phyloP scores from a whole-genome alignment of 169 alveolate genomes.

The Plasmodium adleri region DNA sequence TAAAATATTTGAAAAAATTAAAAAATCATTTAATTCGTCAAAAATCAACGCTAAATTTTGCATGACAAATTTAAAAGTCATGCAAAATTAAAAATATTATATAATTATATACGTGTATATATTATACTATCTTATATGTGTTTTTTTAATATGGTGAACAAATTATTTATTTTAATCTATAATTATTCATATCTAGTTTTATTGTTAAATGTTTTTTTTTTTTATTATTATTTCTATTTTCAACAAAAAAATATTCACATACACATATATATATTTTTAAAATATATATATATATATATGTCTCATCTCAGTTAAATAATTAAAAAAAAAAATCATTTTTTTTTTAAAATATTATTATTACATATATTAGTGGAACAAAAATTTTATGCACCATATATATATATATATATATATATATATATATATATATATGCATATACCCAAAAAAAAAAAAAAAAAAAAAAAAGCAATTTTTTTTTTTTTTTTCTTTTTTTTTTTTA shows the following conservation, averaged over 20 bases:
- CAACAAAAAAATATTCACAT: constrained; percentile 48
- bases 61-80: too few relatives aligned
- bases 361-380: too few relatives aligned
- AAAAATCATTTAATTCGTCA: too few relatives aligned
- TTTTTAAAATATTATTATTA: constrained; percentile 18
- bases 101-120: too few relatives aligned
- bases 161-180: too few relatives aligned
- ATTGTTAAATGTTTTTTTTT: background rate
- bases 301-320: constrained; percentile 49
- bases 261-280: constrained; percentile 5
- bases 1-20: too few relatives aligned
- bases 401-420: constrained; percentile 15
- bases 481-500: background rate
- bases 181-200: too few relatives aligned
- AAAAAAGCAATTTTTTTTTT: background rate
- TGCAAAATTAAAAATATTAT: too few relatives aligned
- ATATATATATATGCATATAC: constrained; percentile 26
- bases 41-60: too few relatives aligned
- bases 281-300: constrained; percentile 23
- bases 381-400: too few relatives aligned
- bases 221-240: constrained; percentile 1
- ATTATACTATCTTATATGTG: too few relatives aligned
- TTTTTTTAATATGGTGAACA: too few relatives aligned
- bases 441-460: constrained; percentile 13
- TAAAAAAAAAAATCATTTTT: constrained; percentile 33